These are phyloP conservation scores for Kurtzmaniella quercitrusa DNA, from an alignment of 1,139 yeast species.

Conservation along the genomic window DNA sequence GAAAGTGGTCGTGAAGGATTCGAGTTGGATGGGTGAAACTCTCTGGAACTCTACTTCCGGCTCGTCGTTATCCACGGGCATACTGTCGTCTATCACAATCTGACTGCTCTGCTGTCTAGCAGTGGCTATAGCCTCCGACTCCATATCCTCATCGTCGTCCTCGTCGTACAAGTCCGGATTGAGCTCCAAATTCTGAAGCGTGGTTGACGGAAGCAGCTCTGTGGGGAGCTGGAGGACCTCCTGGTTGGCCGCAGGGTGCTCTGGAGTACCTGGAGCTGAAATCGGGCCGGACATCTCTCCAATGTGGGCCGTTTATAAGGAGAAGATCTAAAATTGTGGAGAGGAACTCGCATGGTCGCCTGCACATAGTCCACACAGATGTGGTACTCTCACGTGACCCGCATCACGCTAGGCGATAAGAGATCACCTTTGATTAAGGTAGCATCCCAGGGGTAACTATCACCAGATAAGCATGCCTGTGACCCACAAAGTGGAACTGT, in stretches of 20 bases:
- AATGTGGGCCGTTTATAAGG: too few relatives aligned
- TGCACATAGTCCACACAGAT: too few relatives aligned
- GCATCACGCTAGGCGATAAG: not conserved
- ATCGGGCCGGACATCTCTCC: too few relatives aligned
- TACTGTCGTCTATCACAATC: constrained; percentile 2
- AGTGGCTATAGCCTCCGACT: constrained; percentile 17
- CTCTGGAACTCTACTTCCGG: constrained; percentile 12
- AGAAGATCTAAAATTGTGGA: too few relatives aligned
- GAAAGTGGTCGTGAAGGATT: constrained; percentile 26
- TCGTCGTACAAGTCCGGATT: constrained; percentile 39
- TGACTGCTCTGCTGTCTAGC: not conserved
- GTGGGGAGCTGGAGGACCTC: constrained; percentile 32
- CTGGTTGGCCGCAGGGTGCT: constrained; percentile 44
- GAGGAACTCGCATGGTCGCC: not conserved
- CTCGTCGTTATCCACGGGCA: constrained; percentile 11
- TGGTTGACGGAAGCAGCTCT: constrained; percentile 18
- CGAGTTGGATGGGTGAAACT: constrained; percentile 9
- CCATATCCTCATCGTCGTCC: constrained; percentile 15
- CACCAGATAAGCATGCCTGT: not conserved
- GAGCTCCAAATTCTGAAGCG: constrained; percentile 27
- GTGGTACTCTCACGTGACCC: not conserved
- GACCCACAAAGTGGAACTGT: not conserved
- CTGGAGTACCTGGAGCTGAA: constrained; percentile 43
- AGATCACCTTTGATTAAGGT: not conserved
- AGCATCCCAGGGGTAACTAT: not conserved